Evolutionary conservation across 768 basidiomycete species (phyloP), one percentile per base, ranked within the genome.

Genomic region (Boletus huronensis): DNA sequence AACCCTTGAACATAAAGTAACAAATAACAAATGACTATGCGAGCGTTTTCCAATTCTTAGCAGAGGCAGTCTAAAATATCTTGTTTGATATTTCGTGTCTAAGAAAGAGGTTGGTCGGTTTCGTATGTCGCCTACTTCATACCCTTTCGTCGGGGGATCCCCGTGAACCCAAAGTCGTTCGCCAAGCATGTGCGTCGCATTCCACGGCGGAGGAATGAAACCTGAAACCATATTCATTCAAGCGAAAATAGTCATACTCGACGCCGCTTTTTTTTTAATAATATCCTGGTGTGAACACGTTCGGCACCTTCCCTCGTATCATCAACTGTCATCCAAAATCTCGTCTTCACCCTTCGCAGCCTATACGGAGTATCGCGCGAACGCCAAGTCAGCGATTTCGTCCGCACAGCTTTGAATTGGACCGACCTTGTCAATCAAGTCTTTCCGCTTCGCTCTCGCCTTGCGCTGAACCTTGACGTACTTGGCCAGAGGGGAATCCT

Each of bases 381-480:
- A 17, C 57, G 65, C 51, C 69, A 60, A 19, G 29, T 57, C 57
- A 64, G 35, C 40, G n/a, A 42, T 32, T 5, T n/a, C 34, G 38
- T 32, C 32, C 40, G 14, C 36, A 40, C 31, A 11, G 6, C 43
- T 44, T 29, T 50, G 39, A 1, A 31, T 4, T 36, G 34, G 17
- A 55, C 70, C 35, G 57, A 87, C 90, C 86, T 92, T 93, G 66
- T 89, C 86, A 42, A 89, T 71, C 42, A 92, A 69, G 60, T 80
- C 79, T 61, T 79, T 79, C 53, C 82, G 78, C 70, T 86, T 88
- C 62, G 89, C 89, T 69, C 93, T 77, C 19, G 82, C 77, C 77
- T 94, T 97, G 62, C 79, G 79, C 72, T 88, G 86, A 48, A 93
- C 79, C 68, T 85, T 85, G 66, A 91, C 77, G 71, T 90, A 94